These are phyloP conservation scores for Pythium scleroteichum DNA, from an alignment of 352 stramenopile species.

Conservation along the genomic window DNA sequence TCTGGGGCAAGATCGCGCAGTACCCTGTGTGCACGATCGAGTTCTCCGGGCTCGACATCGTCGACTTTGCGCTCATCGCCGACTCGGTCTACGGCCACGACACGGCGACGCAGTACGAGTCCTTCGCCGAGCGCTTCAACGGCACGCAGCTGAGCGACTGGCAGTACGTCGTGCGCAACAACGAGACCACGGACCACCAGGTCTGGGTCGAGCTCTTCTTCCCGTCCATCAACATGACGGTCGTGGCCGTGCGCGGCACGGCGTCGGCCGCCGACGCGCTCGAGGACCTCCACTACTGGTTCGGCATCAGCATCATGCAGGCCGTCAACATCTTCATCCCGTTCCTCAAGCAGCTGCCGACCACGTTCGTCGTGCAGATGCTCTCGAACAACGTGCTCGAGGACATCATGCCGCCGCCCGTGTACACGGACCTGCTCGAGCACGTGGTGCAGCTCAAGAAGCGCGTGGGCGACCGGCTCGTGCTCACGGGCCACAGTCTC, in stretches of 20 bases:
- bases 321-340: constrained; percentile 82
- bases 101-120: constrained; percentile 69
- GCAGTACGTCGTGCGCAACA: constrained; percentile 73
- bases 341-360: constrained; percentile 85
- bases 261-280: constrained; percentile 82
- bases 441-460: constrained; percentile 61
- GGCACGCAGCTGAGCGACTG: constrained; percentile 75
- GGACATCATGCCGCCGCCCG: constrained; percentile 70
- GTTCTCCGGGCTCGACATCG: constrained; percentile 62
- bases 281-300: constrained; percentile 88
- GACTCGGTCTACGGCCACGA: constrained; percentile 83
- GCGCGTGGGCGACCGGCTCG: constrained; percentile 69
- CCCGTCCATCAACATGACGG: constrained; percentile 80
- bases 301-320: constrained; percentile 87
- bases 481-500: constrained; percentile 84
- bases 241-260: constrained; percentile 81
- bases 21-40: constrained; percentile 83
- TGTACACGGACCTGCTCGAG: constrained; percentile 72
- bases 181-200: constrained; percentile 64
- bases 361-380: constrained; percentile 77
- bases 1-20: constrained; percentile 62
- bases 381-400: constrained; percentile 77
- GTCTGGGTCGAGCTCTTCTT: constrained; percentile 88
- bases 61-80: constrained; percentile 86
- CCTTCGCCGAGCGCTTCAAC: constrained; percentile 80